phyloP scores from a whole-genome alignment of 306 rosid genomes.

The Prosopis cineraria region DNA sequence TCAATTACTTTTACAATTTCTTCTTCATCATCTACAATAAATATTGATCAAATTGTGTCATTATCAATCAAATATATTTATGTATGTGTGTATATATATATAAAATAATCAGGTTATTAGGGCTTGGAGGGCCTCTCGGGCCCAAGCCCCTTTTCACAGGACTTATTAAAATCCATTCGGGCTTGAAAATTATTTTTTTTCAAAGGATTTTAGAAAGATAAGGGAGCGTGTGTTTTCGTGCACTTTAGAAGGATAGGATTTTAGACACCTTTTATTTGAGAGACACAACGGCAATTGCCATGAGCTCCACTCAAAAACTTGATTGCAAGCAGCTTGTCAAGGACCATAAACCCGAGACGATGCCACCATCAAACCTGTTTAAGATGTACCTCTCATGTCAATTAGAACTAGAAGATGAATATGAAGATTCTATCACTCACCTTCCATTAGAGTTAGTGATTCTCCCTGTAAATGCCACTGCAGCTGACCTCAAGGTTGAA shows the following conservation, averaged over 20 bases:
- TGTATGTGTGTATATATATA: too few relatives aligned
- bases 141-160: too few relatives aligned
- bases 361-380: slow-evolving; percentile 34
- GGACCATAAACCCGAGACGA: slow-evolving; percentile 54
- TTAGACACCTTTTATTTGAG: too few relatives aligned
- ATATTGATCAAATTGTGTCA: too few relatives aligned
- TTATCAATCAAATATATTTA: too few relatives aligned
- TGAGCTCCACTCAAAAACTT: slow-evolving; percentile 74
- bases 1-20: too few relatives aligned
- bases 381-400: slow-evolving; percentile 56
- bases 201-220: slow-evolving; percentile 66
- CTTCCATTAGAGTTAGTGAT: slow-evolving; percentile 72
- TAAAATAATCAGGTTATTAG: too few relatives aligned
- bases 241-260: slow-evolving; percentile 60
- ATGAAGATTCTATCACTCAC: slow-evolving; percentile 48
- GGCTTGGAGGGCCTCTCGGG: too few relatives aligned
- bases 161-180: too few relatives aligned
- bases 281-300: slow-evolving; percentile 57
- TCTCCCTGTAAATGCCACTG: slow-evolving; percentile 59
- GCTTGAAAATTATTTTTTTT: too few relatives aligned
- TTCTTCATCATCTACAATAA: too few relatives aligned
- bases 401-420: slow-evolving; percentile 66
- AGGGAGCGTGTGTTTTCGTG: slow-evolving; percentile 78
- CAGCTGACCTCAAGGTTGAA: slow-evolving; percentile 71
- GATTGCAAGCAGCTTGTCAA: slow-evolving; percentile 98